Base-by-base conservation (phyloP, 2,329 filamentous ascomycete species). In the Talaromyces verruculosus region DNA sequence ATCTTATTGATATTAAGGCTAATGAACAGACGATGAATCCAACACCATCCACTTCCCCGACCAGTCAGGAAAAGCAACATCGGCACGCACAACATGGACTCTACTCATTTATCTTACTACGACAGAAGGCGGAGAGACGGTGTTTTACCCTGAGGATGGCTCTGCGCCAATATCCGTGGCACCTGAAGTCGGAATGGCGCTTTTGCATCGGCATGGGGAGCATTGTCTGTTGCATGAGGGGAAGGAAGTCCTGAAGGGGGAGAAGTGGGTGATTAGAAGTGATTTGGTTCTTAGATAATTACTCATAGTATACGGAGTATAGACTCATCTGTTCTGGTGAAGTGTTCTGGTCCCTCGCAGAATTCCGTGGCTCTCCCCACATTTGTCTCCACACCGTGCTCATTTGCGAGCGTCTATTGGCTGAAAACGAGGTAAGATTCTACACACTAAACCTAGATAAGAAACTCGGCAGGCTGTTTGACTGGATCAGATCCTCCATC, bases 181-280 rank as follows among this genome's bases (percentile, higher is more conserved):
- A 0, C 86, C 91, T 11, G 91, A 96, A 76, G 89, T 89, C n/a
- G 94, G 94, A 1, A 90, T 94, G 84, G 85, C 92, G 39, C 82
- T 97, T 33, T 81, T 97, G 67, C 94, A 97, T 78, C 91, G 91
- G 69, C 94, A 97, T 79, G 93, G 94, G 0, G 87, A 92, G 69
- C 90, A 94, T 68, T 97, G 94, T 79, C 86, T 97, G 81, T 79
- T 97, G 73, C 93, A 97, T 77, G 93, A 97, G 78, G 93, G 93
- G 0, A 85, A 87, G 65, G 89, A 96, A 75, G 93, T 97, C 0
- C 84, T 81, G 1, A 83, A 85, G 49, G 93, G 93, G 10, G 92
- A 96, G 80, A 97, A 97, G 78, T 97, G 93, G 93, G 89, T 97
- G 67, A 85, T 97, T 67, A 83, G 93, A 69, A 96, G 90, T 68